Percentiles rank a stretch among this genome's conserved stretches.
Conservation (phyloP, 106 monocot genomes). For the Dendrobium chrysotoxum region DNA sequence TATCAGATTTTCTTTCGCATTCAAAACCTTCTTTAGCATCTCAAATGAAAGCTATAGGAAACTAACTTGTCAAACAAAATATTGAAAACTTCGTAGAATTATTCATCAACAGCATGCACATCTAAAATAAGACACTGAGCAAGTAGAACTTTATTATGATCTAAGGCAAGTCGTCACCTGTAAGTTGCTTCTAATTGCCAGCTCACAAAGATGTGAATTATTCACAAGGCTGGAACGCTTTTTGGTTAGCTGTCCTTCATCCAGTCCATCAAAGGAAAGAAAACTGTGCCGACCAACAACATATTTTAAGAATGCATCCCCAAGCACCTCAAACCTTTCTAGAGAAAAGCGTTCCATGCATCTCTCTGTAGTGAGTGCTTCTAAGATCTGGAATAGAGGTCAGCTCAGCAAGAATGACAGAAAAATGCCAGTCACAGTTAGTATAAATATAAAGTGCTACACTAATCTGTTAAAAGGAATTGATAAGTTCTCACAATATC, state of each 20-base stretch:
- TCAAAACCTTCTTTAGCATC: neutral
- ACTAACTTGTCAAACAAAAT: neutral
- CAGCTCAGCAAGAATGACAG: constrained; percentile 1
- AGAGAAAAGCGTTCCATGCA: constrained; percentile 86
- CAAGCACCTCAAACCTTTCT: constrained; percentile 93
- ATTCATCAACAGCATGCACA: neutral
- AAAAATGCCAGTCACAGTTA: neutral
- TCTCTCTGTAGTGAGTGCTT: constrained; percentile 92
- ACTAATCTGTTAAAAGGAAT: neutral
- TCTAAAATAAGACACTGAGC: neutral
- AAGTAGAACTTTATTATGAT: neutral
- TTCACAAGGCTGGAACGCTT: constrained; percentile 71
- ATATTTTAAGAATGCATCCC: constrained; percentile 96
- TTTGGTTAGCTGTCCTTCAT: constrained; percentile 89
- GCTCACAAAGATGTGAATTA: constrained; percentile 67
- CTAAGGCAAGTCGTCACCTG: constrained; percentile 40
- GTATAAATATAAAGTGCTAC: neutral
- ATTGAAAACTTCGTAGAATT: neutral
- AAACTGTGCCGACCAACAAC: constrained; percentile 70
- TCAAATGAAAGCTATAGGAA: neutral
- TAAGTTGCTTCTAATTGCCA: constrained; percentile 68
- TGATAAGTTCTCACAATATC: constrained; percentile 36
- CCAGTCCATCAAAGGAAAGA: constrained; percentile 60
- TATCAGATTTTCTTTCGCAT: neutral
- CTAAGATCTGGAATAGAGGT: constrained; percentile 59